Percentiles rank a stretch among this genome's conserved stretches.
Conservation (phyloP, 176 grass and related monocot genomes). For the Avena insularis region DNA sequence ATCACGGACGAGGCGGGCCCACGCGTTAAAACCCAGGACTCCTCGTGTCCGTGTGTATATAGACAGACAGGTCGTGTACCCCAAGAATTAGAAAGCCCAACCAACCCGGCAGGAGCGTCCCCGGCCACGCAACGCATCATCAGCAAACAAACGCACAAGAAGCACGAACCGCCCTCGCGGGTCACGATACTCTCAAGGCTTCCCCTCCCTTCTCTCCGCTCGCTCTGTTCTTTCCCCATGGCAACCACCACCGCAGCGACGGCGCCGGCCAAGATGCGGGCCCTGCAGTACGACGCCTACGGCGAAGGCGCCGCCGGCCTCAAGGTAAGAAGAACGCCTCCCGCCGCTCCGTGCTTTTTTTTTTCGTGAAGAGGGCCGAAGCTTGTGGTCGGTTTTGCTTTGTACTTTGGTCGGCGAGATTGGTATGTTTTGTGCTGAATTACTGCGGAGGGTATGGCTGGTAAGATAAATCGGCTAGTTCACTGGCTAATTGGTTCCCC, state of each 20-base stretch:
- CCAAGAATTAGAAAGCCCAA: not conserved
- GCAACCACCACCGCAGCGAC: constrained; percentile 10
- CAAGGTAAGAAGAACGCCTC: constrained; percentile 35
- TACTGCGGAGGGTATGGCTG: not conserved
- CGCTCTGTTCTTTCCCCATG: constrained; percentile 14
- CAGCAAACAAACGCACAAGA: too few relatives aligned
- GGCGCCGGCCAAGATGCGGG: constrained; percentile 39
- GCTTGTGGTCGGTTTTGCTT: not conserved
- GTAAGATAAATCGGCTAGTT: not conserved
- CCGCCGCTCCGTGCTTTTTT: not conserved
- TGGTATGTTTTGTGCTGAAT: not conserved
- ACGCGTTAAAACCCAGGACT: constrained; percentile 18
- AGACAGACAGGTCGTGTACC: not conserved
- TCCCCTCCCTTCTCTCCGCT: not conserved
- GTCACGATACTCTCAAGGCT: not conserved
- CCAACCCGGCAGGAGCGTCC: not conserved
- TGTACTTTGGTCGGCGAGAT: not conserved
- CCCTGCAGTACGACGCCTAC: constrained; percentile 55
- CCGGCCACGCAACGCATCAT: not conserved
- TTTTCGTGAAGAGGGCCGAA: not conserved
- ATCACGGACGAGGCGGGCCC: not conserved
- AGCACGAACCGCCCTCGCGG: not conserved
- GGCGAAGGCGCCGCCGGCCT: constrained; percentile 40
- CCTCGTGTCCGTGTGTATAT: not conserved
- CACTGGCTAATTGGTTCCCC: not conserved